Evolutionary conservation across 1,284 basidiomycete genomes (phyloP).

Genomic region (Microbotryum lychnidis-dioicae): DNA sequence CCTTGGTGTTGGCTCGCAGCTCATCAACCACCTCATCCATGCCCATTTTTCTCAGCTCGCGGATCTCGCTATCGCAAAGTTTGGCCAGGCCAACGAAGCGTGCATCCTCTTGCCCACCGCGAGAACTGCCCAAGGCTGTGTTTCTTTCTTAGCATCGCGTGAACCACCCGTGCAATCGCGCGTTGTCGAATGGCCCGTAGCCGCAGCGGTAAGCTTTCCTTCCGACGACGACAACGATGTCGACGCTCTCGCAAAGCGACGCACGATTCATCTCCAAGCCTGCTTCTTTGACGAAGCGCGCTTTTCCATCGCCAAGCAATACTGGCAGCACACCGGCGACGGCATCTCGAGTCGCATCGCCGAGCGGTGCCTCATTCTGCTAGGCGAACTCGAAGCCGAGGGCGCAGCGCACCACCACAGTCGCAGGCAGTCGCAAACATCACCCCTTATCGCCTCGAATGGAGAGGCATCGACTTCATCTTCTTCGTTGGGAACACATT

Average conservation of each 20-base stretch:
- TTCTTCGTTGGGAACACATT: too few species aligned
- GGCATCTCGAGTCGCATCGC: conserved; percentile 84
- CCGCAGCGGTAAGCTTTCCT: conserved; percentile 38
- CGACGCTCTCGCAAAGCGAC: conserved; percentile 29
- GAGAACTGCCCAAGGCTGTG: conserved; percentile 62
- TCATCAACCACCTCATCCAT: not conserved
- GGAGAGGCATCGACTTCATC: not conserved
- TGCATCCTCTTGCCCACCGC: conserved; percentile 72
- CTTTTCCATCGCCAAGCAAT: conserved; percentile 72
- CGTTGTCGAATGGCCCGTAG: conserved; percentile 61
- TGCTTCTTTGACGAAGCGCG: conserved; percentile 61
- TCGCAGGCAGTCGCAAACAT: not conserved
- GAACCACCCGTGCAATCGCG: conserved; percentile 50
- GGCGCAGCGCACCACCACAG: conserved; percentile 2
- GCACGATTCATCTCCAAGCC: conserved; percentile 60
- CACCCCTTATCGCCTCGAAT: not conserved
- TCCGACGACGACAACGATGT: conserved; percentile 33
- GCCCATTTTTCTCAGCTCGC: conserved; percentile 55
- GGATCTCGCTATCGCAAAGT: conserved; percentile 63
- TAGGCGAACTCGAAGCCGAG: conserved; percentile 46
- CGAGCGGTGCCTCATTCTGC: conserved; percentile 65
- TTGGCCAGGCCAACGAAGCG: conserved; percentile 58
- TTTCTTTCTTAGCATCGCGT: conserved; percentile 59
- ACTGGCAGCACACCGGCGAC: conserved; percentile 92
- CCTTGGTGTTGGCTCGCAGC: not conserved